phyloP scores from a whole-genome alignment of 306 rosid genomes.

The Pterocarpus macrocarpus region DNA sequence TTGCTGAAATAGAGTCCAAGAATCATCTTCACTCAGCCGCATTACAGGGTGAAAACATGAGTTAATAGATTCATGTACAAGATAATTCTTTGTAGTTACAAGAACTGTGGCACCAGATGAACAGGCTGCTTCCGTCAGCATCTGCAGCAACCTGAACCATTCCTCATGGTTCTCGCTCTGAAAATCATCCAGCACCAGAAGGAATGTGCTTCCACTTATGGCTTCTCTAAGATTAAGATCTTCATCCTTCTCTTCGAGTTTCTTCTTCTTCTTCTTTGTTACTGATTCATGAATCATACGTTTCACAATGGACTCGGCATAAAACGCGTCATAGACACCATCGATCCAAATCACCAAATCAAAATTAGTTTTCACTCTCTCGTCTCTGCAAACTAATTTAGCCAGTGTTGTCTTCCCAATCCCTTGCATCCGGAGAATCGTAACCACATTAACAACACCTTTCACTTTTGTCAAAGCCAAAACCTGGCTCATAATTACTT shows the following conservation, averaged over 20 bases:
- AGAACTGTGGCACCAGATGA: not conserved
- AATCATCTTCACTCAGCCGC: not conserved
- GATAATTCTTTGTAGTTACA: not conserved
- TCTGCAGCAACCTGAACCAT: not conserved
- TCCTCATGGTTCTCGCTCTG: not conserved
- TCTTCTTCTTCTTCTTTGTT: no score
- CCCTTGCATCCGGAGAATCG: not conserved
- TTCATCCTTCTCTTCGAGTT: not conserved
- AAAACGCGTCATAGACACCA: not conserved
- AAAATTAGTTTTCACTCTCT: not conserved
- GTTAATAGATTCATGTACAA: not conserved
- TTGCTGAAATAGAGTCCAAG: not conserved
- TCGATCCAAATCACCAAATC: not conserved
- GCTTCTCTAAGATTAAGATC: not conserved
- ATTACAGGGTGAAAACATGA: no score
- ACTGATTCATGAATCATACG: not conserved
- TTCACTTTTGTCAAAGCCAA: not conserved
- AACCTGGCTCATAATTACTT: no score
- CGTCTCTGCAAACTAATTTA: not conserved
- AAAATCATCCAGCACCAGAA: not conserved
- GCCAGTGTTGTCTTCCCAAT: not conserved
- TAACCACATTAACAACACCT: not conserved
- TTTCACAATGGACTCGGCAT: not conserved
- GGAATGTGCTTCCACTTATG: not conserved
- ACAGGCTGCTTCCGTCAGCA: not conserved